These are phyloP conservation scores for Nothomitra cinnamomea DNA, from an alignment of 2,329 filamentous ascomycete species.

Conservation along the genomic window DNA sequence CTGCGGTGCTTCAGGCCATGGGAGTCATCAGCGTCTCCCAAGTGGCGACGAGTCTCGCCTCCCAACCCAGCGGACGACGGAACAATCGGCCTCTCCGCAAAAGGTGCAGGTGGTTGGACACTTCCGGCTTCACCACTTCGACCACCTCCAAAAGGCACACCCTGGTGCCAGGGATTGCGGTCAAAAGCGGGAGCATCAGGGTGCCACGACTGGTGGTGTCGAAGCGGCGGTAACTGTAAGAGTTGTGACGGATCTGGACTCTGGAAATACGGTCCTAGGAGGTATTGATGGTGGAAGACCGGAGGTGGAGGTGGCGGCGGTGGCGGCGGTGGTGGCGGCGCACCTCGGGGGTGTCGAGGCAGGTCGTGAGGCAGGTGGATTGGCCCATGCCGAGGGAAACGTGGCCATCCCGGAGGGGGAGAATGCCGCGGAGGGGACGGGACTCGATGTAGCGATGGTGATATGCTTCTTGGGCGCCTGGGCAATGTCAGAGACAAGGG, in stretches of 20 bases:
- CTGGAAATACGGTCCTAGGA: not conserved
- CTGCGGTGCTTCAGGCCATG: not conserved
- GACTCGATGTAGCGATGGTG: not conserved
- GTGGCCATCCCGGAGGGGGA: not conserved
- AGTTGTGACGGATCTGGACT: not conserved
- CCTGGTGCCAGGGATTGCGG: not conserved
- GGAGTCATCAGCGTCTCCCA: not conserved
- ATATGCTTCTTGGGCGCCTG: not conserved
- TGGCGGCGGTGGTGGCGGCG: not conserved
- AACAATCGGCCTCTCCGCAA: not conserved
- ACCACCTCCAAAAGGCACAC: not conserved
- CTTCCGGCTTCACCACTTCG: not conserved
- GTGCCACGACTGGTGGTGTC: conserved; percentile 4
- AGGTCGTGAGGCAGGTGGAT: conserved; percentile 4
- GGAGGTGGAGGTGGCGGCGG: not conserved
- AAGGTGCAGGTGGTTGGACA: not conserved
- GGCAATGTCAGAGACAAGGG: not conserved
- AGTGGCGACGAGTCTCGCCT: not conserved
- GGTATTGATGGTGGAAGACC: not conserved
- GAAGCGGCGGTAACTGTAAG: not conserved
- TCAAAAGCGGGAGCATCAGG: not conserved
- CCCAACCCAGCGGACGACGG: not conserved
- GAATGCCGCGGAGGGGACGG: not conserved
- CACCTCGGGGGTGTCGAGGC: not conserved
- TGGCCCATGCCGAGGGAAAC: conserved; percentile 4